These are phyloP conservation scores for Mycosarcoma maydis DNA, from an alignment of 1,284 basidiomycete species.

Conservation along the genomic window DNA sequence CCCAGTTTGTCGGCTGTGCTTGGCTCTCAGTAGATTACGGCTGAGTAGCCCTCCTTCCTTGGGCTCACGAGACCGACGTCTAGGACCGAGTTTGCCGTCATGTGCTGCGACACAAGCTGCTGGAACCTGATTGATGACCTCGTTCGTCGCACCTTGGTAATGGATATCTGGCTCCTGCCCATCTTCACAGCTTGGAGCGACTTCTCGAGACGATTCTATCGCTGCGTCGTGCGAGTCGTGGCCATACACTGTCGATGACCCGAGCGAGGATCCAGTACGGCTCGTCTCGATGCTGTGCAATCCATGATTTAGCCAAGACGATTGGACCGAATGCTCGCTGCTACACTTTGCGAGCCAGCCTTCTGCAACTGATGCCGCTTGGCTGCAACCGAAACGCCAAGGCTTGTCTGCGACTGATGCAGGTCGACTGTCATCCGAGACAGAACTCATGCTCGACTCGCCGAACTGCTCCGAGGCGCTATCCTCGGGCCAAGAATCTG, in stretches of 20 bases:
- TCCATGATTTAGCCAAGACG: background rate
- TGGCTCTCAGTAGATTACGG: conserved; percentile 29
- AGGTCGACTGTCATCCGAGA: conserved; percentile 29
- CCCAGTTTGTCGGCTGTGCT: conserved; percentile 16
- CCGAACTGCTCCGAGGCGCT: conserved; percentile 22
- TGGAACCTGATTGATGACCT: background rate
- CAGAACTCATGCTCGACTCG: conserved; percentile 36
- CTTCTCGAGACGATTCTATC: background rate
- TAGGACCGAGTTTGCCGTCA: background rate
- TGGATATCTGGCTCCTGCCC: background rate
- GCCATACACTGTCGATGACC: conserved; percentile 25
- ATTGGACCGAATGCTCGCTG: conserved; percentile 13
- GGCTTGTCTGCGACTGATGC: conserved; percentile 19
- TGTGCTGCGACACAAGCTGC: background rate
- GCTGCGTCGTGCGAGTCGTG: conserved; percentile 20
- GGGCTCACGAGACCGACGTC: conserved; percentile 30
- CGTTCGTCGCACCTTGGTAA: background rate
- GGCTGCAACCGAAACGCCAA: conserved; percentile 1
- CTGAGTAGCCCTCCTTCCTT: conserved; percentile 28
- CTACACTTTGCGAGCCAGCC: conserved; percentile 20
- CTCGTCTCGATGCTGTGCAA: conserved; percentile 11
- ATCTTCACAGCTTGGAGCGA: conserved; percentile 1
- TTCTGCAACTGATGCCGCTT: background rate
- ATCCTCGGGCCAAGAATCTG: conserved; percentile 36
- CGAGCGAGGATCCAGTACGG: conserved; percentile 30